Base-by-base conservation (phyloP, 208 protist species). In the Sergeia podlipaevii region DNA sequence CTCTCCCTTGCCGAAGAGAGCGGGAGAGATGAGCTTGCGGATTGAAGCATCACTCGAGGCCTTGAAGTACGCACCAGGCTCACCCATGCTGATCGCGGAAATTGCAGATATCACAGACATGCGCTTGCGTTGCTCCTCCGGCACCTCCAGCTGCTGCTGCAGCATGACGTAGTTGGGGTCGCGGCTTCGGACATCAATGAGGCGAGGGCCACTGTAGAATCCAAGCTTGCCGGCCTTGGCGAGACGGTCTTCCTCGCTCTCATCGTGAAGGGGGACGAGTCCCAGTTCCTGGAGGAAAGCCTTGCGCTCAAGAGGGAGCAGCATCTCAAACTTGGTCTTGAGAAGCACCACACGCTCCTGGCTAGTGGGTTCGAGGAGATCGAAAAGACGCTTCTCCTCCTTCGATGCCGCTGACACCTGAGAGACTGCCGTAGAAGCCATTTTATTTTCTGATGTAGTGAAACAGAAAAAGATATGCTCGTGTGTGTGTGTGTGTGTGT, bases 231-330 rank as follows among this genome's bases (percentile, higher is more conserved):
- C 62, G 2, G 26, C 36, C 21, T 46, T 64, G 10, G 4, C 21
- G 11, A 27, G 29, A 7, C 45, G 47, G n/a, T 48, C 7, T 1
- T 42, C 33, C 0, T 51, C 47, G 15, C 46, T 13, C 6, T 49
- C 39, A 32, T 54, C 54, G 27, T 77, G 69, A 11, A 51, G 55
- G 43, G 59, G 60, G 8, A 47, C 55, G 0, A 74, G 57, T 1
- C 61, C 63, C 8, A 85, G 36, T 57, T 82, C 72, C 64, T 91
- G 65, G 28, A 80, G 37, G 48, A 82, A 71, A 26, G 76, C 73
- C 0, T 32, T 62, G 36, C 75, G 64, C 66, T 91, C 83, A 2
- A 84, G 37, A 1, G 69, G 73, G 1, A 82, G 61, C 20, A 84
- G 48, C 17, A 41, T 49, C 17, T 74, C 64, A 34, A 83, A 84